Evolutionary conservation across 805 yeast genomes (phyloP).

Genomic region (Pichia deserticola): DNA sequence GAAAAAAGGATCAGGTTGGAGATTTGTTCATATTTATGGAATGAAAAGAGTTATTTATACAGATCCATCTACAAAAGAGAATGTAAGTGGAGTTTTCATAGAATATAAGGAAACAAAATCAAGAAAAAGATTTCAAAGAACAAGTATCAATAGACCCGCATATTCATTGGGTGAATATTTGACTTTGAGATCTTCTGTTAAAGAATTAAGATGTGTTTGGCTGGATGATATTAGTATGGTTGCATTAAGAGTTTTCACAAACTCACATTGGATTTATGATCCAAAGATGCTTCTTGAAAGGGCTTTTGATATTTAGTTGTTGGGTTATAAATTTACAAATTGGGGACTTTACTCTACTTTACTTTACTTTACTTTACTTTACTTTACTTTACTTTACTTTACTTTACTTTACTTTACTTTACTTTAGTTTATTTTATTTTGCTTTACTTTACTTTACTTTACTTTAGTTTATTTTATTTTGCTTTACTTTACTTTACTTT

Average conservation of each 20-base stretch:
- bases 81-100: neutral
- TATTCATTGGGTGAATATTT: constrained; percentile 3
- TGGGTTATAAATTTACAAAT: too few relatives aligned
- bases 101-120: constrained; percentile 6
- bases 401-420: too few relatives aligned
- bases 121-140: neutral
- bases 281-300: neutral
- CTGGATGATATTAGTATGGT: constrained; percentile 6
- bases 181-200: neutral
- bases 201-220: constrained; percentile 2
- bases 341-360: neutral
- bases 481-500: neutral
- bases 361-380: neutral
- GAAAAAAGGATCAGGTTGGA: constrained; percentile 1
- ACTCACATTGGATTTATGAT: constrained; percentile 1
- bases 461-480: too few relatives aligned
- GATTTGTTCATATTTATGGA: constrained; percentile 2
- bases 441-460: too few relatives aligned
- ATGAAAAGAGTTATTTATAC: neutral
- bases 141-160: constrained; percentile 1
- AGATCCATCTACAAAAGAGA: neutral
- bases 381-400: too few relatives aligned
- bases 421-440: too few relatives aligned
- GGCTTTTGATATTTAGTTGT: neutral
- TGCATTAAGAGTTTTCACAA: neutral